Conservation (phyloP, 2,329 filamentous ascomycete genomes). For the Pestalotiopsis sp. region DNA sequence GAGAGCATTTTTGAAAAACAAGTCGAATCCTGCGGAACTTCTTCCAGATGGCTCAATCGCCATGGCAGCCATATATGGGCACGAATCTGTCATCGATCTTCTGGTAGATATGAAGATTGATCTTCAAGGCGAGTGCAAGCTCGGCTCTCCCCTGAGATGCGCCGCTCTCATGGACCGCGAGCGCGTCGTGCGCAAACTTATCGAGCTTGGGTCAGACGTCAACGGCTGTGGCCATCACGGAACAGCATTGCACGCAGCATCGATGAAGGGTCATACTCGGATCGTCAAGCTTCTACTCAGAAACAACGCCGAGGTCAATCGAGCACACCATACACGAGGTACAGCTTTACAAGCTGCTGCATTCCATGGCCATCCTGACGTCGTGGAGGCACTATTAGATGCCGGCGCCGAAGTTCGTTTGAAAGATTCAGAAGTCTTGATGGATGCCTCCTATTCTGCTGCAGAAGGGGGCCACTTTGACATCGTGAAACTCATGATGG, state of each 20-base stretch:
- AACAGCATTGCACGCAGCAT: background rate
- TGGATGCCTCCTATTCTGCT: no score
- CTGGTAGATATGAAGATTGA: background rate
- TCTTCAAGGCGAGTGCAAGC: background rate
- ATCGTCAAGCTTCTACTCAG: background rate
- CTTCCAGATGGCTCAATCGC: background rate
- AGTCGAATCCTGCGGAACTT: background rate
- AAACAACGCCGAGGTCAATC: no score
- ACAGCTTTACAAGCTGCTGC: no score
- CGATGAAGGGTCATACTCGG: background rate
- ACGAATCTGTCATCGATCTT: background rate
- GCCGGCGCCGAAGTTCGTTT: no score
- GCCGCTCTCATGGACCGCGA: background rate
- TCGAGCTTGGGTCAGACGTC: background rate
- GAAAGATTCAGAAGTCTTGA: no score
- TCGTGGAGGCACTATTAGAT: background rate
- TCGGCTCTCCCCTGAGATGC: background rate
- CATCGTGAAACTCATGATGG: no score
- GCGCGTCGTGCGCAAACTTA: background rate
- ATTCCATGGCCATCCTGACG: background rate
- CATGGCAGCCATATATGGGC: background rate
- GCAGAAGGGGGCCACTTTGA: no score
- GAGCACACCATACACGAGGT: no score
- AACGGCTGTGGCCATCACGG: background rate
- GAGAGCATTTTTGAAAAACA: background rate